phyloP scores from a whole-genome alignment of 2,329 filamentous ascomycete genomes.

The Colletotrichum falcatum region DNA sequence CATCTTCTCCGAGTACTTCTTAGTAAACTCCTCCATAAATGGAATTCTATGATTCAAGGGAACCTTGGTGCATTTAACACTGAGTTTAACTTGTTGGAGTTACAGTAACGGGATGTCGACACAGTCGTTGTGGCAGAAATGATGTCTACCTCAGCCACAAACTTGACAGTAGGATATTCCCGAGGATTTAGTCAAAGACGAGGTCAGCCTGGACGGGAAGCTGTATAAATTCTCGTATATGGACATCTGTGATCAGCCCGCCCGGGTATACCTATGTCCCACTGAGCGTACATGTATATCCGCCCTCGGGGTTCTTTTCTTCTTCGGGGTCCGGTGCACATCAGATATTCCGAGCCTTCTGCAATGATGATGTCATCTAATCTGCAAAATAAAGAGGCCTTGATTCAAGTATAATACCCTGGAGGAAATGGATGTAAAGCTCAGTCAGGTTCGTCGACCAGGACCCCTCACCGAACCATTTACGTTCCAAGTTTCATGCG shows the following conservation, averaged over 20 bases:
- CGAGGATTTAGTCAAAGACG: not conserved
- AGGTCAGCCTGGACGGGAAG: not conserved
- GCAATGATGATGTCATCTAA: not conserved
- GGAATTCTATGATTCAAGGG: not conserved
- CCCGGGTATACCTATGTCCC: not conserved
- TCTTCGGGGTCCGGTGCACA: not conserved
- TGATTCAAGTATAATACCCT: not conserved
- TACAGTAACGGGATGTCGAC: not conserved
- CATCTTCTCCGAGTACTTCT: not conserved
- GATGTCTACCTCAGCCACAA: too few species aligned
- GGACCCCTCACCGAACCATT: not conserved
- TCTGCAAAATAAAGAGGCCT: accelerated
- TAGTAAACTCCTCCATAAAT: not conserved
- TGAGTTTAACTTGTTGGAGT: not conserved
- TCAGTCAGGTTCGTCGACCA: not conserved
- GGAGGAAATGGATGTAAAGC: not conserved
- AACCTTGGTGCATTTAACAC: not conserved
- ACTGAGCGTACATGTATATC: not conserved
- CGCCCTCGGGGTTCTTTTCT: not conserved
- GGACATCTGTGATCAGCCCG: not conserved
- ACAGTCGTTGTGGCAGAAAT: not conserved
- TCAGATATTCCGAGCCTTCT: not conserved
- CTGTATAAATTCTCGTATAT: not conserved
- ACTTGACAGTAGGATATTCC: not conserved
- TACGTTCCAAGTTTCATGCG: not conserved